Evolutionary conservation across 176 grass and related monocot species (phyloP), one percentile per base, ranked within the genome.

Genomic region (Carex scoparia): DNA sequence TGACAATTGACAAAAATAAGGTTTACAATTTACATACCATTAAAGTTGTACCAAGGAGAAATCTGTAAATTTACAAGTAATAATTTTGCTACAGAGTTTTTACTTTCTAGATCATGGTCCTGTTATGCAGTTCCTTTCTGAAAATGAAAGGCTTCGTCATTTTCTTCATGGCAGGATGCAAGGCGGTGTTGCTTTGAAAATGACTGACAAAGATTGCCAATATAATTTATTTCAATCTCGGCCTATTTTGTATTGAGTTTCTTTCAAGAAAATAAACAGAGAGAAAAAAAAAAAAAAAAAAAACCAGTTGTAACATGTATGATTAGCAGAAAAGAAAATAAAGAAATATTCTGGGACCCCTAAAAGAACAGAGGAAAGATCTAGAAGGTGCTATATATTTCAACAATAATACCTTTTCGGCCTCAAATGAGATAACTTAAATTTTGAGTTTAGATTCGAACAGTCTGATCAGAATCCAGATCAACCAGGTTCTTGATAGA

Each of bases 161-260:
- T 83, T 83, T 83, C 81, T 83, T 69, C 59, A 69, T 69, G 81
- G 40, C 23, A 69, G 27, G 2, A 83, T 83, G 81, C 81, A 69
- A 56, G 46, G 63, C 23, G 10, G 59, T 81, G 28, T 65, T 49
- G 80, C 72, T 35, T 53, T 31, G 59, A 83, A 53, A 65, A 65
- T 33, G 60, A 83, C 80, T 2, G 61, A 83, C 80, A 54, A 49
- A 83, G 63, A 83, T 49, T 63, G 58, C 18, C 38, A 83, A 16
- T 33, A 16, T 56, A 53, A 18, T 57, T 35, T 35, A 79, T 58
- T 35, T 57, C 14, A 1, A 9, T 79, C 16, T 48, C 7, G 46
- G 23, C 23, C 23, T 58, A 79, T 57, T 58, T 56, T 79, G 10
- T 57, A 78, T 35, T 15, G 1, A 57, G 16, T 10, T 79, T 56